phyloP scores from a whole-genome alignment of 176 grass and related monocot genomes.

The Ensete glaucum region DNA sequence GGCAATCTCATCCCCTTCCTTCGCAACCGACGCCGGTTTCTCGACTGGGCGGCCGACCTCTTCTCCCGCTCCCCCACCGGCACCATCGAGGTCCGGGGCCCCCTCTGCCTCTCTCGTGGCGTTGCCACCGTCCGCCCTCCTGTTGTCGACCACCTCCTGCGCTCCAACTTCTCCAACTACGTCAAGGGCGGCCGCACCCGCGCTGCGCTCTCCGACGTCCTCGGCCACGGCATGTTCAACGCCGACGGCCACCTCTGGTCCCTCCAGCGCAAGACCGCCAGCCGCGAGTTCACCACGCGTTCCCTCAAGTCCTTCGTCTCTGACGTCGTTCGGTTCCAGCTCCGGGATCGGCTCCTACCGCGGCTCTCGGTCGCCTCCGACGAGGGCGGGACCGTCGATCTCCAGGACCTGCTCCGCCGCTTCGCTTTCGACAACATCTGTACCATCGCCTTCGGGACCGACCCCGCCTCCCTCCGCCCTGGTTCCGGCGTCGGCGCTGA shows the following conservation, averaged over 20 bases:
- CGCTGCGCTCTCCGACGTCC: conserved; percentile 26
- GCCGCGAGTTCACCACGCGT: conserved; percentile 7
- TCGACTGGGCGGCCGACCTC: conserved; percentile 63
- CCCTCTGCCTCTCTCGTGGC: conserved; percentile 38
- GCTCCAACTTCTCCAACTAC: conserved; percentile 43
- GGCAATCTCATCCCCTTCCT: conserved; percentile 42
- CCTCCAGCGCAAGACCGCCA: conserved; percentile 1
- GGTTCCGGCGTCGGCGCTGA: conserved; percentile 4
- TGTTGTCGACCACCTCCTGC: conserved; percentile 44
- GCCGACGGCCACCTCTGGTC: conserved; percentile 10
- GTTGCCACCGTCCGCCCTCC: conserved; percentile 48
- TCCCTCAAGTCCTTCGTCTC: conserved; percentile 11
- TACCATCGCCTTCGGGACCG: conserved; percentile 43
- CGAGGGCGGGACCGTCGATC: conserved; percentile 23
- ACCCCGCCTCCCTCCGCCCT: conserved; percentile 21
- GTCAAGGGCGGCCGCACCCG: conserved; percentile 49
- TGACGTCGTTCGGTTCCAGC: conserved; percentile 4
- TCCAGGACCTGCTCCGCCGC: conserved; percentile 47
- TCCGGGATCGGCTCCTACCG: background rate
- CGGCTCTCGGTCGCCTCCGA: conserved; percentile 16
- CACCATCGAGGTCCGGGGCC: conserved; percentile 44
- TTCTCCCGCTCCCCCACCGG: conserved; percentile 32
- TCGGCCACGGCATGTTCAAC: conserved; percentile 8
- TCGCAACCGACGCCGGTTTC: conserved; percentile 60
- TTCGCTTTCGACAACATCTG: conserved; percentile 57